Evolutionary conservation across 2,329 filamentous ascomycete genomes (phyloP).

Genomic region (Colletotrichum sublineola): DNA sequence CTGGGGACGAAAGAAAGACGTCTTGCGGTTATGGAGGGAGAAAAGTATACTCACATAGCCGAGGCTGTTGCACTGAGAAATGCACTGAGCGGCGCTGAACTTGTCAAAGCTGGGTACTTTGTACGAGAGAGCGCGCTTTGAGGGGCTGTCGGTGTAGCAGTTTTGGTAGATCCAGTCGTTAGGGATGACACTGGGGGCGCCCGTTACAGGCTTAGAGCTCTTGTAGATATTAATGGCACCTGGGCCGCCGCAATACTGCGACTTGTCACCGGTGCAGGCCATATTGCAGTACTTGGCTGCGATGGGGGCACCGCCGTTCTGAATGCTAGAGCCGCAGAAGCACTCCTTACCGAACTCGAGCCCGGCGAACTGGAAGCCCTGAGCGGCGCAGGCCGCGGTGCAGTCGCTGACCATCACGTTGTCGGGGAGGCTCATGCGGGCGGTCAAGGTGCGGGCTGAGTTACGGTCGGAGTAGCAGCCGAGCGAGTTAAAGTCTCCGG

Average conservation of each 20-base stretch:
- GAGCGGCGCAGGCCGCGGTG: conserved; percentile 56
- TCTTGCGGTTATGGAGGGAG: neutral
- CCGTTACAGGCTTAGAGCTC: conserved; percentile 51
- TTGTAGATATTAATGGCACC: conserved; percentile 56
- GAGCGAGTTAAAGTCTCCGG: conserved; percentile 66
- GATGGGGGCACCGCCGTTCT: conserved; percentile 57
- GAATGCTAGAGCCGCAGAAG: conserved; percentile 66
- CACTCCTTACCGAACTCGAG: conserved; percentile 57
- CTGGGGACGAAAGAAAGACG: neutral
- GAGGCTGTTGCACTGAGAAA: conserved; percentile 5
- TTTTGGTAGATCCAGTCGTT: neutral
- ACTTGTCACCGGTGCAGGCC: conserved; percentile 63
- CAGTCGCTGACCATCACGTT: conserved; percentile 59
- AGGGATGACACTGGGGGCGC: conserved; percentile 42
- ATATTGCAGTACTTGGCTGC: conserved; percentile 60
- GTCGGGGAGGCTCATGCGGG: conserved; percentile 54
- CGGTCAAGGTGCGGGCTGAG: conserved; percentile 59
- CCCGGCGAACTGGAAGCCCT: conserved; percentile 62
- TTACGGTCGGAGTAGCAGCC: conserved; percentile 70
- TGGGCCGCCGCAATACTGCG: conserved; percentile 58
- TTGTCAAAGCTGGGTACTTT: conserved; percentile 10
- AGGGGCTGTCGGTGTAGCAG: conserved; percentile 24
- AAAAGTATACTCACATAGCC: neutral
- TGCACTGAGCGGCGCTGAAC: conserved; percentile 21
- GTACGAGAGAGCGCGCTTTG: neutral